Base-by-base conservation (phyloP, 345 rosid genomes). In the Salix suchowensis region DNA sequence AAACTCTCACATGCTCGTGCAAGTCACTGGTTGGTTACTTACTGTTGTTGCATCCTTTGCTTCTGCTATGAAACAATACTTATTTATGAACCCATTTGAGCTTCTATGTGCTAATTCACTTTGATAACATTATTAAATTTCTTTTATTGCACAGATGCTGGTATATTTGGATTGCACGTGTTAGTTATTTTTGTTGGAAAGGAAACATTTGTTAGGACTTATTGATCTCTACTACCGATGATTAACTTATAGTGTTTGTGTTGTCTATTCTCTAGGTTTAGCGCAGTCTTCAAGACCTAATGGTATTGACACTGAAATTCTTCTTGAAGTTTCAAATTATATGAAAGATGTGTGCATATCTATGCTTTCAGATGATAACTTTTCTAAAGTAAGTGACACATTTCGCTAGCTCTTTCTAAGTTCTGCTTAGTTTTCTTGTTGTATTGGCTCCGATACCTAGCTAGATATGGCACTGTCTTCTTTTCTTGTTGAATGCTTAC, bases 1-100 rank as follows among this genome's bases (percentile, higher is more conserved):
- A 70, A 81, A 91, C 72, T 83, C 90, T 77, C 77, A 91, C 81
- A 83, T 77, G 88, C 93, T 92, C 76, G 84, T 90, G 81, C 92
- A 86, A 77, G 96, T 94, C 52, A 86, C 85, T 76, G 96, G 97
- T 91, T 75, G 96, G 96, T 91, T 84, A 81, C 46, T 65, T 78
- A 55, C 67, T 76, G 36, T 64, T 74, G 36, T 34, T 52, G 66
- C 67, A 46, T 52, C 39, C 34, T 75, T 1, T 40, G 6, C 36
- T 36, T 30, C 34, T n/a, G 21, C 13, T 46, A 23, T 13, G 61
- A 62, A 46, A 4, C 16, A 7, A 13, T 28, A 3, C 34, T 44
- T 44, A 4, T 44, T 13, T 44, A 44, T 4, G 18, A 44, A 44
- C 50, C 50, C 50, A 14, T 44, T 11, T 13, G 50, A 44, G 50